phyloP scores from a whole-genome alignment of 352 stramenopile genomes.

The Lagenidium giganteum region DNA sequence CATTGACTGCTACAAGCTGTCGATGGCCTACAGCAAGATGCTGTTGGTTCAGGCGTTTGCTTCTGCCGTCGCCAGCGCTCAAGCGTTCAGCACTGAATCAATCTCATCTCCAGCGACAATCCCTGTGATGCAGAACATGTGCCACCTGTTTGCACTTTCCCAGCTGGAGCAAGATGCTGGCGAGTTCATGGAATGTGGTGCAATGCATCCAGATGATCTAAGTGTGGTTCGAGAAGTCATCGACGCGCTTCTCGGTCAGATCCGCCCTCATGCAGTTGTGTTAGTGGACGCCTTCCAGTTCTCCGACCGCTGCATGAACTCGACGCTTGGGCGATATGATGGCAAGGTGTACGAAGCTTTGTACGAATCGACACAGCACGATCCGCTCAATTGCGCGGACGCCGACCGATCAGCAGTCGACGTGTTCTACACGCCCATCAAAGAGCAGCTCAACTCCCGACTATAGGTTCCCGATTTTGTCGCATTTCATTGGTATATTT shows the following conservation, averaged over 20 bases:
- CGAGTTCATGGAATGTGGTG: constrained; percentile 64
- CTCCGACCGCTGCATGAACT: constrained; percentile 68
- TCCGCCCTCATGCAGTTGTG: constrained; percentile 64
- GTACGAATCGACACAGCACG: constrained; percentile 49
- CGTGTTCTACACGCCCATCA: too few species aligned
- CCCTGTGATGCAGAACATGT: constrained; percentile 48
- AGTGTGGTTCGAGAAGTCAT: constrained; percentile 40
- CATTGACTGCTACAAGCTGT: constrained; percentile 52
- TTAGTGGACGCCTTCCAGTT: constrained; percentile 81
- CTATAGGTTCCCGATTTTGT: too few species aligned
- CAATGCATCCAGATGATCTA: constrained; percentile 39
- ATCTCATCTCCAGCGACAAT: constrained; percentile 18
- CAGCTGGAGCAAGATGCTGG: constrained; percentile 55
- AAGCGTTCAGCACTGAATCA: constrained; percentile 22
- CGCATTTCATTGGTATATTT: too few species aligned
- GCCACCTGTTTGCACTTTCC: constrained; percentile 69
- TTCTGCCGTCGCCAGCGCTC: constrained; percentile 18
- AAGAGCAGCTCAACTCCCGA: too few species aligned
- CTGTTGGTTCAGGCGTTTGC: constrained; percentile 48
- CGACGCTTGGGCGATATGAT: constrained; percentile 65
- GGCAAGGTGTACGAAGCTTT: constrained; percentile 72
- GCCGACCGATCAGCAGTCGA: too few species aligned
- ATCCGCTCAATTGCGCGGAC: constrained; percentile 73
- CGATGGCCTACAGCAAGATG: constrained; percentile 51
- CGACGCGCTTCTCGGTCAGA: constrained; percentile 36